Evolutionary conservation across 805 yeast species (phyloP), one percentile per base, ranked within the genome.

Genomic region (Danielia oregonensis): DNA sequence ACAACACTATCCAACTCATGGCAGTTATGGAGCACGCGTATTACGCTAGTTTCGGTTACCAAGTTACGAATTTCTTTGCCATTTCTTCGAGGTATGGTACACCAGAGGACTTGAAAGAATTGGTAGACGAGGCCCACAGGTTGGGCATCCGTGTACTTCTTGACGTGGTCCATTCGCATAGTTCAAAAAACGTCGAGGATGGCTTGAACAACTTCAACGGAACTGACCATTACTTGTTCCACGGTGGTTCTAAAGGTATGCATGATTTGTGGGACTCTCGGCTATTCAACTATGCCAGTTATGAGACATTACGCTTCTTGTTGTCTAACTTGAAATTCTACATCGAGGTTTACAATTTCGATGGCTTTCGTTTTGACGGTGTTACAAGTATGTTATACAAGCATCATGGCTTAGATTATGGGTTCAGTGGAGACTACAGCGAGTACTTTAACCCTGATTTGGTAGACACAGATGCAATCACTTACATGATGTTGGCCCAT

Each of bases 11-110:
- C 49, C 98, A 91, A 63, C 70, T 91, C 54, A 91, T 91, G 98
- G 97, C 98, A 0, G 75, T 91, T 28, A 91, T 91, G 98, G 98
- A 91, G 61, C 98, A 91, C 58, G 97, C 98, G 2, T 91, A 91
- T 57, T 91, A 91, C 58, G 98, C 97, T 1, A 86, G 96, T 2
- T 91, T 91, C 57, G 98, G 98, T n/a, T 91, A 91, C 58, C 98
- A 91, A 60, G 80, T 91, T 17, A 89, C 97, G 15, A 85, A 82
- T 40, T 93, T 91, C 57, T 91, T 85, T 57, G 97, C 97, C 2
- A 71, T 76, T 16, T 80, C 93, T 34, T 89, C 97, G 6, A 74
- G 98, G 43, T 93, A 71, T 51, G 98, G 98, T 18, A 78, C 96
- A 0, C 97, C 98, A 2, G 97, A 93, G 49, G 97, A 93, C 32